Percentiles rank a stretch among this genome's conserved stretches.
Conservation (phyloP, 441 rosid species). For the Euphorbia schlechtendalii region DNA sequence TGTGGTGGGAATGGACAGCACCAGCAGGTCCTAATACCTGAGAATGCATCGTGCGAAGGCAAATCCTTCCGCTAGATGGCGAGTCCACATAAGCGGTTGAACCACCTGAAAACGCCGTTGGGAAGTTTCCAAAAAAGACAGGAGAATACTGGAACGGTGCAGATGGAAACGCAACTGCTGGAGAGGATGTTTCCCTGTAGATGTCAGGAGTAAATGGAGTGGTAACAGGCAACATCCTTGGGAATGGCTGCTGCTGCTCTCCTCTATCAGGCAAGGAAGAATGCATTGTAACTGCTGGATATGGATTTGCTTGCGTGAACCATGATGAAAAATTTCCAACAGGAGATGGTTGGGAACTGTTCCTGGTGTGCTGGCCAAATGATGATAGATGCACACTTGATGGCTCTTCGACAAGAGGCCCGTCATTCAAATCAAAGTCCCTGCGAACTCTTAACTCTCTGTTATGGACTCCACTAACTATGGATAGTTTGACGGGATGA, state of each 20-base stretch:
- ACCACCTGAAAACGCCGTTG: conserved; percentile 31
- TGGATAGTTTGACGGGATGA: too few species aligned
- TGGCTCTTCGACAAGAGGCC: conserved; percentile 72
- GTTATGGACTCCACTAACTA: conserved; percentile 32
- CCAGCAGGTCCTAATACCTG: conserved; percentile 32
- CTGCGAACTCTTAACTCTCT: conserved; percentile 35
- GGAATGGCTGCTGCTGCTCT: too few species aligned
- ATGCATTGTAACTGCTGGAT: conserved; percentile 53
- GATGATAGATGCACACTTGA: conserved; percentile 37
- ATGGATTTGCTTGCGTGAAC: conserved; percentile 49
- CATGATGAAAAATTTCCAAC: conserved; percentile 53
- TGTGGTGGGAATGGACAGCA: conserved; percentile 28
- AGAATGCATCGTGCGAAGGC: conserved; percentile 32
- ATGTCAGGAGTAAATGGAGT: conserved; percentile 26
- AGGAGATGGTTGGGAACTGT: too few species aligned
- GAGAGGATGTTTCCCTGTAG: conserved; percentile 34
- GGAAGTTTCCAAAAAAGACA: conserved; percentile 35
- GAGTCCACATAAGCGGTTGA: conserved; percentile 34
- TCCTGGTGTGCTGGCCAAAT: conserved; percentile 43
- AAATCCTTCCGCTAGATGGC: conserved; percentile 30
- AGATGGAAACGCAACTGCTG: conserved; percentile 32
- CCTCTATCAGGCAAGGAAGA: too few species aligned
- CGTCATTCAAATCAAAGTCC: conserved; percentile 92
- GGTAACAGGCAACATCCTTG: too few species aligned
- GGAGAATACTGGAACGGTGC: conserved; percentile 36